These are phyloP conservation scores for Beverwykella pulmonaria DNA, from an alignment of 495 filamentous ascomycete genomes.

Conservation along the genomic window DNA sequence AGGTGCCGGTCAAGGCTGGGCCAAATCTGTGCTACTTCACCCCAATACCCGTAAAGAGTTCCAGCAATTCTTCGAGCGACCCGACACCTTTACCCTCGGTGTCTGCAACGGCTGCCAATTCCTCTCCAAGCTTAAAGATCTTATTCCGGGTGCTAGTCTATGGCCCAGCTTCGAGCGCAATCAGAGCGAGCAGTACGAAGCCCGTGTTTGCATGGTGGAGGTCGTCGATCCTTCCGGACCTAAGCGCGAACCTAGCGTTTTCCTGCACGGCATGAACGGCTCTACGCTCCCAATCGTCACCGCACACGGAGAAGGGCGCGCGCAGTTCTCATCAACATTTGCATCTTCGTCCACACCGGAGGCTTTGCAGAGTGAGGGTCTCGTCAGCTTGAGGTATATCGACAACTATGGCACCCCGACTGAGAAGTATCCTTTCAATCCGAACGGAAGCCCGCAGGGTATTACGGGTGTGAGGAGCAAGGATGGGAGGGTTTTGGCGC, in stretches of 20 bases:
- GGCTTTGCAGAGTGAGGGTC: slow-evolving; percentile 60
- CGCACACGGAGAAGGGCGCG: slow-evolving; percentile 90
- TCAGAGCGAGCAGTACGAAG: slow-evolving; percentile 89
- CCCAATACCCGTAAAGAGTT: slow-evolving; percentile 75
- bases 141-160: slow-evolving; percentile 81
- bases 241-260: slow-evolving; percentile 65
- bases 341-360: slow-evolving; percentile 50
- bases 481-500: slow-evolving; percentile 84
- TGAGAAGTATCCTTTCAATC: slow-evolving; percentile 86
- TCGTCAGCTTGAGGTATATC: slow-evolving; percentile 77
- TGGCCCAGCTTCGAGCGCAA: slow-evolving; percentile 93
- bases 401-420: slow-evolving; percentile 77
- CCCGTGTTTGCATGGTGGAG: slow-evolving; percentile 83
- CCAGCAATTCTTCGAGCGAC: slow-evolving; percentile 80
- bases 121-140: slow-evolving; percentile 75
- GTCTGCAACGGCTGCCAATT: slow-evolving; percentile 99
- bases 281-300: slow-evolving; percentile 83
- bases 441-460: slow-evolving; percentile 86
- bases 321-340: slow-evolving; percentile 63
- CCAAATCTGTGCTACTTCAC: slow-evolving; percentile 88
- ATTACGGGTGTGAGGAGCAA: slow-evolving; percentile 79
- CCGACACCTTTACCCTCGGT: slow-evolving; percentile 88
- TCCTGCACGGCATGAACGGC: slow-evolving; percentile 88
- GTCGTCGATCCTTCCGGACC: slow-evolving; percentile 61
- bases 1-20: slow-evolving; percentile 94